Percentiles rank a stretch among this genome's conserved stretches.
Evolutionary conservation across 2,329 filamentous ascomycete genomes (phyloP).

Genomic region (Exophiala aquamarina): DNA sequence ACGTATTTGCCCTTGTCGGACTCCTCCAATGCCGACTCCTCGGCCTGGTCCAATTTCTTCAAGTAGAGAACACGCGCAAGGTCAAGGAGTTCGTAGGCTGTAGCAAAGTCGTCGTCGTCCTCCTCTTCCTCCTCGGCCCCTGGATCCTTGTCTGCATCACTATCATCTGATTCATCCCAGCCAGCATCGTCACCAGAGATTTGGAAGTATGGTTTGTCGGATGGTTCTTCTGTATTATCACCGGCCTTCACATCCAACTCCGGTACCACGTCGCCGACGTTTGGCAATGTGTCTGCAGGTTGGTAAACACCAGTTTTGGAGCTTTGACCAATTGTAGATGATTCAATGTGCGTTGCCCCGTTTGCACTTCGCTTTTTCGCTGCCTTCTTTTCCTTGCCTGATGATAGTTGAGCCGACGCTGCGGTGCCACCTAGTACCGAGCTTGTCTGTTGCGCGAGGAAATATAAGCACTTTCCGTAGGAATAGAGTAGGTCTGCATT

Average conservation of each 20-base stretch:
- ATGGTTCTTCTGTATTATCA: slow-evolving; percentile 28
- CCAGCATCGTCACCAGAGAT: slow-evolving; percentile 87
- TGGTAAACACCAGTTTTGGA: slow-evolving; percentile 6
- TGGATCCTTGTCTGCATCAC: slow-evolving; percentile 57
- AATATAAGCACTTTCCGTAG: slow-evolving; percentile 91
- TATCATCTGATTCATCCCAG: slow-evolving; percentile 79
- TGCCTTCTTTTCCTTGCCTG: slow-evolving; percentile 48
- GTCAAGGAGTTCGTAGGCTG: slow-evolving; percentile 64
- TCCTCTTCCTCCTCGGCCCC: slow-evolving; percentile 54
- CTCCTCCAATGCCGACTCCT: slow-evolving; percentile 36
- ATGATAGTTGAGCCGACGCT: slow-evolving; percentile 51
- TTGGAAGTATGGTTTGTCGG: slow-evolving; percentile 80
- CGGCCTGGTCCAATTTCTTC: slow-evolving; percentile 54
- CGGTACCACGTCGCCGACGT: slow-evolving; percentile 47
- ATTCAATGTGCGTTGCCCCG: slow-evolving; percentile 15
- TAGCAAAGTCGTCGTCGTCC: slow-evolving; percentile 64
- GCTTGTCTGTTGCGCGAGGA: slow-evolving; percentile 89
- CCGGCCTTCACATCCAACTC: slow-evolving; percentile 35
- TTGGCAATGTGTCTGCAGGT: slow-evolving; percentile 20
- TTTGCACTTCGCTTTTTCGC: slow-evolving; percentile 38
- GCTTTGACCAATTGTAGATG: slow-evolving; percentile 13
- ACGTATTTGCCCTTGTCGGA: slow-evolving; percentile 45
- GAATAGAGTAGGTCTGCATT: slow-evolving; percentile 94
- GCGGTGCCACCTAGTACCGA: slow-evolving; percentile 88
- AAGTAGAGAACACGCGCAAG: slow-evolving; percentile 59